Evolutionary conservation across 805 yeast genomes (phyloP), one percentile per base, ranked within the genome.

Genomic region (Kluyveromyces aestuarii): DNA sequence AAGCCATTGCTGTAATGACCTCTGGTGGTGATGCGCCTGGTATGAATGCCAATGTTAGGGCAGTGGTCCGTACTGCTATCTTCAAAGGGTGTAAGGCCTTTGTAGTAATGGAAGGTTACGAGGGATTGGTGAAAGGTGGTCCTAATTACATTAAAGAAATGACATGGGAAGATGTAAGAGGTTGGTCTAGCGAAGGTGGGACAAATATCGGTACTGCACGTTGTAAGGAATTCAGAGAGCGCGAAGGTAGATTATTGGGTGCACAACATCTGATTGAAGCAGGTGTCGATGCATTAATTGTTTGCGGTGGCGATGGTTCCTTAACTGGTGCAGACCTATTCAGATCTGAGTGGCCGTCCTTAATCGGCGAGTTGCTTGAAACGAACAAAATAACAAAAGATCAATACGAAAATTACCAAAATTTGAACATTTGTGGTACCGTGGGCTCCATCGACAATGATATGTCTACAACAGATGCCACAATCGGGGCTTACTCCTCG

Each of bases 401-500:
- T 40, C 74, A 80, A 59, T 72, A 62, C 46, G 70, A 67, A 2
- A 73, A 71, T 18, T 74, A 80, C 64, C 68, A 72, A 56, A 77
- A 78, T 57, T 74, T 84, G 59, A 82, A 79, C 54, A 82, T 84
- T 53, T 81, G 81, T 57, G 91, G 91, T 51, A 72, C 81, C 18
- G 90, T 84, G 45, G 91, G 91, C 11, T 82, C 89, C n/a, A 84
- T 84, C 55, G 91, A 84, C 63, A 84, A 84, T 60, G 91, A 84
- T 64, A 84, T 84, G 90, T 74, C 87, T n/a, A 70, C 79, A n/a
- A 84, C 90, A 2, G 90, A 84, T 63, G 82, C 87, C 40, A 84
- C 91, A 18, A 84, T 84, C 60, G 91, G 91, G 53, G 87, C 88
- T 10, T 82, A 77, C 62, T 82, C 89, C n/a, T 79, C 90, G 1